Percentiles rank a stretch among this genome's conserved stretches.
phyloP scores from a whole-genome alignment of 768 basidiomycete species.

The Coprinopsis marcescibilis region DNA sequence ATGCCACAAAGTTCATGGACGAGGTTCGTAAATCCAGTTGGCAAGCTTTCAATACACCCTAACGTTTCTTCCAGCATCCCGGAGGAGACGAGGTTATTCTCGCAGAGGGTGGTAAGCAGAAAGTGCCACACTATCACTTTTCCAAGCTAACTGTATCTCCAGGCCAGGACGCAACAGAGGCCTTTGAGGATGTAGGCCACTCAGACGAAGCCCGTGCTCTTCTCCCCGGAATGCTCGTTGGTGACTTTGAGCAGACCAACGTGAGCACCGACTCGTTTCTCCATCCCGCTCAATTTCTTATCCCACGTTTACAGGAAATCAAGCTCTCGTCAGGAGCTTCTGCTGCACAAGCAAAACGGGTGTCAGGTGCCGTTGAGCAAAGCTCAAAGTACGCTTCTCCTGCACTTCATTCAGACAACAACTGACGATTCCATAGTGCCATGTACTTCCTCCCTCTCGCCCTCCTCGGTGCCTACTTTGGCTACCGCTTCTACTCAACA shows the following conservation, averaged over 20 bases:
- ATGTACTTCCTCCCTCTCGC: slow-evolving; percentile 84
- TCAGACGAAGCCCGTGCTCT: slow-evolving; percentile 94
- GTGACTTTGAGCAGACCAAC: slow-evolving; percentile 69
- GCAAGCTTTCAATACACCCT: background rate
- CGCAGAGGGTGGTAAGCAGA: slow-evolving; percentile 74
- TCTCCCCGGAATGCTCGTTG: slow-evolving; percentile 72
- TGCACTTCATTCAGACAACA: slow-evolving; percentile 4
- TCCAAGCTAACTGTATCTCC: slow-evolving; percentile 8
- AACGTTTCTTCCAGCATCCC: slow-evolving; percentile 62
- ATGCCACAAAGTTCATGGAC: slow-evolving; percentile 90
- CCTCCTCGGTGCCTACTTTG: slow-evolving; percentile 81
- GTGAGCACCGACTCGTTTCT: slow-evolving; percentile 36
- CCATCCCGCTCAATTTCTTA: slow-evolving; percentile 5
- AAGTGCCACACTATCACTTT: slow-evolving; percentile 5
- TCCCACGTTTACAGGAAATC: slow-evolving; percentile 31
- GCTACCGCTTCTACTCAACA: slow-evolving; percentile 69
- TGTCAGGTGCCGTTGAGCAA: slow-evolving; percentile 51
- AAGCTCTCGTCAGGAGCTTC: slow-evolving; percentile 50
- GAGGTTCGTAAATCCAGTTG: slow-evolving; percentile 50
- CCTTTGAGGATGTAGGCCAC: slow-evolving; percentile 99
- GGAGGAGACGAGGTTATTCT: slow-evolving; percentile 98
- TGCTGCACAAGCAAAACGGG: slow-evolving; percentile 38
- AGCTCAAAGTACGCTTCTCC: slow-evolving; percentile 55
- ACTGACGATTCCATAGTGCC: slow-evolving; percentile 35
- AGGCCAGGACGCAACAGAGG: slow-evolving; percentile 96